These are phyloP conservation scores for Boletales sp. DNA, from an alignment of 768 basidiomycete species.

Conservation along the genomic window DNA sequence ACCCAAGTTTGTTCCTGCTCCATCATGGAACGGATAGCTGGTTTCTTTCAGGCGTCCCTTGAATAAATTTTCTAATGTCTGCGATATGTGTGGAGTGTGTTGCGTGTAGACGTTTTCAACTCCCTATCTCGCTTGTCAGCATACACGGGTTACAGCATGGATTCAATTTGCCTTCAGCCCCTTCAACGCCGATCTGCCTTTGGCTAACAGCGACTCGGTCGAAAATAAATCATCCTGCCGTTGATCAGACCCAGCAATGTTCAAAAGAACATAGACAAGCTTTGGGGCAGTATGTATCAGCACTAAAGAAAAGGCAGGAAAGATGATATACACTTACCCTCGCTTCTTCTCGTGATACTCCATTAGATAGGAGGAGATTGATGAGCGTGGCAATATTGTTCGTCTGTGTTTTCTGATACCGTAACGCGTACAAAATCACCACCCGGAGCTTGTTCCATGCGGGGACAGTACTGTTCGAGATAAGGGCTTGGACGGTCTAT, in stretches of 20 bases:
- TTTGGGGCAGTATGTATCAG: slow-evolving; percentile 30
- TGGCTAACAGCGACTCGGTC: slow-evolving; percentile 89
- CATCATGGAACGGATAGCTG: slow-evolving; percentile 86
- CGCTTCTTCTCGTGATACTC: slow-evolving; percentile 73
- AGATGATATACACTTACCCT: slow-evolving; percentile 37
- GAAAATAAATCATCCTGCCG: slow-evolving; percentile 97
- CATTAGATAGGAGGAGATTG: slow-evolving; percentile 70
- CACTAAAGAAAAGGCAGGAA: neutral
- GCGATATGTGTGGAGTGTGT: slow-evolving; percentile 88
- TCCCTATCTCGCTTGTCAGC: slow-evolving; percentile 49
- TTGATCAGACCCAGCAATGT: slow-evolving; percentile 92
- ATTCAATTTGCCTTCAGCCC: slow-evolving; percentile 75
- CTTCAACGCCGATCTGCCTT: slow-evolving; percentile 92
- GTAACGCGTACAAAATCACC: slow-evolving; percentile 88
- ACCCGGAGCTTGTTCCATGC: slow-evolving; percentile 83
- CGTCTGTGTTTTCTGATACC: slow-evolving; percentile 89
- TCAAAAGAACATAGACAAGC: slow-evolving; percentile 92
- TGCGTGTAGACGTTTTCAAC: slow-evolving; percentile 99
- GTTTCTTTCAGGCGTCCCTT: slow-evolving; percentile 83
- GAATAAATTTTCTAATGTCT: slow-evolving; percentile 87
- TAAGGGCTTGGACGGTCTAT: slow-evolving; percentile 78
- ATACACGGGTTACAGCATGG: neutral
- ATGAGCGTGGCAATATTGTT: slow-evolving; percentile 79
- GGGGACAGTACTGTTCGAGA: slow-evolving; percentile 65
- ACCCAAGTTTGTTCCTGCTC: slow-evolving; percentile 61